phyloP scores from a whole-genome alignment of 1,139 yeast species.

The Suhomyces bribrorum region DNA sequence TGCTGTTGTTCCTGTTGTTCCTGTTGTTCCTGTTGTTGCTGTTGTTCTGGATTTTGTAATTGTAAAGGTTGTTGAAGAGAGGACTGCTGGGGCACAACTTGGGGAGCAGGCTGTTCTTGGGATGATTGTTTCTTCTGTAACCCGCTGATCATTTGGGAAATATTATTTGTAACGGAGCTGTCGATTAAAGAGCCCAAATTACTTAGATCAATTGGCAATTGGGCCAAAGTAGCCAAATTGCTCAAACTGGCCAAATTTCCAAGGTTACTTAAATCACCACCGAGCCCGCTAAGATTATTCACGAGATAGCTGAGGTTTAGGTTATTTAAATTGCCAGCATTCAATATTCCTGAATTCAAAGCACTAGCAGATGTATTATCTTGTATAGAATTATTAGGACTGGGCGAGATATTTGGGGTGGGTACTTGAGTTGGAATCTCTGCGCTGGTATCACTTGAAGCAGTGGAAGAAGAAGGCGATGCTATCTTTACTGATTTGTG shows the following conservation, averaged over 20 bases:
- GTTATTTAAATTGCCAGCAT: conserved; percentile 49
- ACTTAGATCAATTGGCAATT: conserved; percentile 44
- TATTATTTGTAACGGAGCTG: conserved; percentile 8
- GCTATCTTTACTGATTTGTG: conserved; percentile 6
- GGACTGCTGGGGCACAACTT: too few species aligned
- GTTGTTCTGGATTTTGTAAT: conserved; percentile 3
- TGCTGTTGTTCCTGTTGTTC: conserved; percentile 7
- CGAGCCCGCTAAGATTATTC: conserved; percentile 40
- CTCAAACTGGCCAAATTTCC: conserved; percentile 45
- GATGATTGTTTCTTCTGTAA: background rate
- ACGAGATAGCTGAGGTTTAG: conserved; percentile 48
- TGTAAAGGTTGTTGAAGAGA: background rate
- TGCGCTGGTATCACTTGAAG: conserved; percentile 6
- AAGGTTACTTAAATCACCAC: conserved; percentile 35
- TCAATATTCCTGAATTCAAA: conserved; percentile 22
- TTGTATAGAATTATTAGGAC: conserved; percentile 9
- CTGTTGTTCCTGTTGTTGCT: too few species aligned
- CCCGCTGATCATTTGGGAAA: conserved; percentile 4
- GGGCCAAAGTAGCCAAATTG: conserved; percentile 47
- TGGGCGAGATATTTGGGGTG: conserved; percentile 18
- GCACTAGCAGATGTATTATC: conserved; percentile 1
- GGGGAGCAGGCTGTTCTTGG: background rate
- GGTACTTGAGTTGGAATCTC: conserved; percentile 14
- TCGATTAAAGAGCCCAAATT: conserved; percentile 36
- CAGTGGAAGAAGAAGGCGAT: conserved; percentile 7